Evolutionary conservation across 176 grass and related monocot species (phyloP).

Genomic region (Zoysia japonica): DNA sequence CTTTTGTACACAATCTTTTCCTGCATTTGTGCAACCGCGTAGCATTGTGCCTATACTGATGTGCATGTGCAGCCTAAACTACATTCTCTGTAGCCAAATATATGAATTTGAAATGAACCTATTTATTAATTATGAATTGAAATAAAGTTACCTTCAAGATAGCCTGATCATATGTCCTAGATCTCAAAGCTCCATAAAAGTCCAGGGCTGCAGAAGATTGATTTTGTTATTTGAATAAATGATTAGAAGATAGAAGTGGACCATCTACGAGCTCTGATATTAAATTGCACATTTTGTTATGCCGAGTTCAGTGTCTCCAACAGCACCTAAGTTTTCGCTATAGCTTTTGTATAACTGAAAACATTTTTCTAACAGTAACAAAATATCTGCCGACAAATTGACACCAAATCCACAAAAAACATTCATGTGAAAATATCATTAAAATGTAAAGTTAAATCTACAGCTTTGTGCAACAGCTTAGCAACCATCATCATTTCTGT

Average conservation of each 20-base stretch:
- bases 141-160: constrained; percentile 69
- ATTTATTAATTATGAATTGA: constrained; percentile 24
- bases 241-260: constrained; percentile 14
- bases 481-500: neutral
- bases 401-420: neutral
- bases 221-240: constrained; percentile 20
- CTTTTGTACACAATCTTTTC: too few relatives aligned
- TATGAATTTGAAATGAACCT: constrained; percentile 1
- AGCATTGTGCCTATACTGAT: neutral
- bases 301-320: neutral
- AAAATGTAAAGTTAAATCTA: constrained; percentile 9
- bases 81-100: neutral
- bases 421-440: neutral
- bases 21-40: too few relatives aligned
- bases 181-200: constrained; percentile 92
- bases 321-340: neutral
- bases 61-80: neutral
- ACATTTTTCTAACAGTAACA: neutral
- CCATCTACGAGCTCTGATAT: neutral
- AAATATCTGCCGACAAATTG: neutral
- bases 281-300: neutral
- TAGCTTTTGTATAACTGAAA: neutral
- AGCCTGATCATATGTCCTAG: constrained; percentile 80
- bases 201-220: constrained; percentile 70
- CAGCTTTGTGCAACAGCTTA: neutral